phyloP scores from a whole-genome alignment of 805 yeast species.

The Lipomyces orientalis region DNA sequence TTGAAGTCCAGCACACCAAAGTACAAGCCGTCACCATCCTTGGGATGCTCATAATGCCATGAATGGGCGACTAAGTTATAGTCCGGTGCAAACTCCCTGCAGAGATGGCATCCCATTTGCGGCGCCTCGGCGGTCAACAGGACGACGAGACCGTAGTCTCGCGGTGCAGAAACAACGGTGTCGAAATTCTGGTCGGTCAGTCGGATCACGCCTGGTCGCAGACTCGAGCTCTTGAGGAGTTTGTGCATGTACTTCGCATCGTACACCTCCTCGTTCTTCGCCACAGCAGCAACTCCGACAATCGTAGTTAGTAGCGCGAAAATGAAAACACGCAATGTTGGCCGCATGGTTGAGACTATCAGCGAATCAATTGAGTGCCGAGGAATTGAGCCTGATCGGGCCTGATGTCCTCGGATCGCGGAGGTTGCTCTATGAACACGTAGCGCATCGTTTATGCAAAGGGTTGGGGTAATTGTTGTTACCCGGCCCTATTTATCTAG shows the following conservation, averaged over 20 bases:
- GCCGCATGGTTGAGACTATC: neutral
- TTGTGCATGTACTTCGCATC: conserved; percentile 22
- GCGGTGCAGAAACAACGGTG: conserved; percentile 61
- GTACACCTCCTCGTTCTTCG: conserved; percentile 3
- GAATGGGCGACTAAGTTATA: conserved; percentile 66
- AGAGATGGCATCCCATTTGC: conserved; percentile 75
- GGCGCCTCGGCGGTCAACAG: conserved; percentile 76
- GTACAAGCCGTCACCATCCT: conserved; percentile 57
- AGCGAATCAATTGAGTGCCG: neutral
- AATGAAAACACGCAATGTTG: neutral
- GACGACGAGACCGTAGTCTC: conserved; percentile 70
- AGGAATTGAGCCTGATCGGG: neutral
- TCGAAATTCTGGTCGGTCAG: conserved; percentile 68
- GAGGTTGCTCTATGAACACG: neutral
- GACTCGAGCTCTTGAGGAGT: conserved; percentile 23
- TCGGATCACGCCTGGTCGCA: conserved; percentile 48
- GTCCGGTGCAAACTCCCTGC: conserved; percentile 72
- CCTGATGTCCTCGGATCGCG: neutral
- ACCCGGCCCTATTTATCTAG: too few relatives aligned
- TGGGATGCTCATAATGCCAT: conserved; percentile 64
- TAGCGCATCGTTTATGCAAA: neutral
- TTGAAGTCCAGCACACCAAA: conserved; percentile 78
- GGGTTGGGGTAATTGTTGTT: too few relatives aligned
- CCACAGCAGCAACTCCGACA: conserved; percentile 6
- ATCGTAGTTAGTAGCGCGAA: conserved; percentile 1